Evolutionary conservation across 305 asterid species (phyloP), one percentile per base, ranked within the genome.

Genomic region (Nicotiana rustica): DNA sequence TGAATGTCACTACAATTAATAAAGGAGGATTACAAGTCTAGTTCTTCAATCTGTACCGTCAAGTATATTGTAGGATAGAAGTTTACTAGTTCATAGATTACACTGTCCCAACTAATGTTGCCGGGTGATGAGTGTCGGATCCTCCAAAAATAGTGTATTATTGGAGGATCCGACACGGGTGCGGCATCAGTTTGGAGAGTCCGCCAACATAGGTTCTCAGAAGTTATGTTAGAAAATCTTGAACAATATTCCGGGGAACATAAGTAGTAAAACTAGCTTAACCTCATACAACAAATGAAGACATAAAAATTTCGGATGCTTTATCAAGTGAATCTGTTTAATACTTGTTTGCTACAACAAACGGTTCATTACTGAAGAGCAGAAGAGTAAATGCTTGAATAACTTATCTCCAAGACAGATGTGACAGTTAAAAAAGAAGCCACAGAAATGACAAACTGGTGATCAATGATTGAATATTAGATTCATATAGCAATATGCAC

Each of bases 1-100:
- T 88, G 21, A 78, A 87, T 86, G 62, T 52, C 59, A 52, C 15
- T 21, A 29, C 35, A 67, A 67, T 67, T 31, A 10, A 67, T 14
- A 29, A 31, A 7, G 73, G n/a, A 25, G 73, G 59, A 13, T 52
- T 52, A 52, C 5, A 52, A 52, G n/a, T 13, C 59, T 52, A 52
- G 59, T 52, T 52, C 59, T 52, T 52, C 59, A 52, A 52, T 4
- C 15, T 13, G 59, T 52, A 52, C n/a, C 59, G 1, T 5, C 59
- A 52, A 52, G 59, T 52, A 52, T 52, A 52, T 12, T 52, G 59
- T 52, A 52, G 59, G 59, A 3, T 52, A 52, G n/a, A 52, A 52
- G 59, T 52, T 52, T 9, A 52, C 59, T 52, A 52, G 7, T 36
- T 36, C 2, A 38, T 36, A 35, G 8, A 67, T 67, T 36, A 67